Percentiles rank a stretch among this genome's conserved stretches.
These are phyloP conservation scores for Moringa oleifera DNA, from an alignment of 345 rosid genomes.

Conservation along the genomic window DNA sequence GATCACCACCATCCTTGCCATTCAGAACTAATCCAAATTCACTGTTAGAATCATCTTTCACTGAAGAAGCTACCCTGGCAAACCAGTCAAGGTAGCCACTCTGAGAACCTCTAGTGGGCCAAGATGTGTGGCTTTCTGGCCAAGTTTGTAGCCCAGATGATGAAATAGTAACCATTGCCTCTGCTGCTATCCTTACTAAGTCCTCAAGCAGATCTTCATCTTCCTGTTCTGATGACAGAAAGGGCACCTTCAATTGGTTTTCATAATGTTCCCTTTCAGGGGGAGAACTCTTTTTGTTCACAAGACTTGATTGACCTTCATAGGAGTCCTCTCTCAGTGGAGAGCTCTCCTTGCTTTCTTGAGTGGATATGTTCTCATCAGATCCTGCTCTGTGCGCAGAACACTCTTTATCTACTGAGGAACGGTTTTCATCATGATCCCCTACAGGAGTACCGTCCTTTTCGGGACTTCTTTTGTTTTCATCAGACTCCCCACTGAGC, in stretches of 20 bases:
- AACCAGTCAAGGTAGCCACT: constrained; percentile 39
- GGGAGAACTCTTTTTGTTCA: constrained; percentile 35
- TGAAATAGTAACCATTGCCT: constrained; percentile 43
- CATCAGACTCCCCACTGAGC: constrained; percentile 29
- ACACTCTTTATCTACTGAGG: not conserved
- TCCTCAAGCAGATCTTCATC: constrained; percentile 7
- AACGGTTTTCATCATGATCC: constrained; percentile 33
- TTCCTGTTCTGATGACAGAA: constrained; percentile 14
- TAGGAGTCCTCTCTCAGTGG: constrained; percentile 1
- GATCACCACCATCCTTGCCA: constrained; percentile 11
- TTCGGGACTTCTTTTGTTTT: constrained; percentile 10
- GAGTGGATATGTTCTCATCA: not conserved
- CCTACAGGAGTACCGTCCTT: constrained; percentile 39
- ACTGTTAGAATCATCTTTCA: constrained; percentile 25
- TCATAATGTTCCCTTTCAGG: constrained; percentile 35
- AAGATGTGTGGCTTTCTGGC: constrained; percentile 12
- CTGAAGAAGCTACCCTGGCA: constrained; percentile 37
- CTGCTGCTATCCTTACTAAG: constrained; percentile 34
- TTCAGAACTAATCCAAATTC: constrained; percentile 26
- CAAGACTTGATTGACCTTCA: not conserved
- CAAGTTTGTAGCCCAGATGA: constrained; percentile 19
- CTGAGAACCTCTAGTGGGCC: constrained; percentile 11
- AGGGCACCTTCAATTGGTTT: constrained; percentile 23
- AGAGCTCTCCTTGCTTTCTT: not conserved
- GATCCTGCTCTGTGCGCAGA: constrained; percentile 3